A percentile compares a stretch with the other conserved stretches of the same genome.
Evolutionary conservation across 2,329 filamentous ascomycete species (phyloP).

Genomic region (Colletotrichum theobromicola): DNA sequence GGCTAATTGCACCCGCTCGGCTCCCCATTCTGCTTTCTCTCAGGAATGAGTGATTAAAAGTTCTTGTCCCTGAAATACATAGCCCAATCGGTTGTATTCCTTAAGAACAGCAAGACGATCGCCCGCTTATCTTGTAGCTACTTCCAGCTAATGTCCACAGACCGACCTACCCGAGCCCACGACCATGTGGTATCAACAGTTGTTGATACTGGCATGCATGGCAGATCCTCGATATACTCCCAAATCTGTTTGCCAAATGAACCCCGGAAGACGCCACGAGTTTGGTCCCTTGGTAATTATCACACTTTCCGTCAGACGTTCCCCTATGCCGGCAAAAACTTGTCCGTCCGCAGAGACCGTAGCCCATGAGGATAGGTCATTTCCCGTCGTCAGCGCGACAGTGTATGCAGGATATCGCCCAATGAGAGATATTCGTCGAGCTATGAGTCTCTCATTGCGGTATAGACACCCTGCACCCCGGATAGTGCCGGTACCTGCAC

Average conservation of each 20-base stretch:
- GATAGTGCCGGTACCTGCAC: constrained; percentile 5
- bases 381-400: neutral
- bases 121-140: neutral
- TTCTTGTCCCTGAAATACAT: neutral
- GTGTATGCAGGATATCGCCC: neutral
- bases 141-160: fast-evolving
- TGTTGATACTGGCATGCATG: neutral
- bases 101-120: fast-evolving
- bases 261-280: fast-evolving
- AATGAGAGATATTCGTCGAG: neutral
- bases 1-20: neutral
- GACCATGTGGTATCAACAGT: neutral
- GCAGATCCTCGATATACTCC: neutral
- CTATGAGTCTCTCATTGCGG: neutral
- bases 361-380: neutral
- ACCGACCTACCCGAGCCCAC: neutral
- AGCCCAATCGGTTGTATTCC: neutral
- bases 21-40: neutral
- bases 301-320: neutral
- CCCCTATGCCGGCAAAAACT: neutral
- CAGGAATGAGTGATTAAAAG: fast-evolving
- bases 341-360: neutral
- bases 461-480: neutral
- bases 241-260: neutral
- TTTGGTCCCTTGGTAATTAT: neutral